phyloP scores from a whole-genome alignment of 2,329 filamentous ascomycete species.

The Diaporthe longicolla region DNA sequence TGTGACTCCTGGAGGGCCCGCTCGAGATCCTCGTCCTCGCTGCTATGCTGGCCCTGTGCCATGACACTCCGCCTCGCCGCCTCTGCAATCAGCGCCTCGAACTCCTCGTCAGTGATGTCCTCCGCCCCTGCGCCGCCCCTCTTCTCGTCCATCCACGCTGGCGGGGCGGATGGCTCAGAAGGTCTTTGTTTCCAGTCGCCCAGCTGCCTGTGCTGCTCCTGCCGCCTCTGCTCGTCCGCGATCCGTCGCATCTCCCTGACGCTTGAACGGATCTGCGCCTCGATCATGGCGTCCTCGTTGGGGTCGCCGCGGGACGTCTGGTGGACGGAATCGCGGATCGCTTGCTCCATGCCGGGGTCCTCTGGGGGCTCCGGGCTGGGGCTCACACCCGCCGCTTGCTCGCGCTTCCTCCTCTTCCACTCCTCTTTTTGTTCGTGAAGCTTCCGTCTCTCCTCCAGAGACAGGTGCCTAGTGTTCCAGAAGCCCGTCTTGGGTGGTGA shows the following conservation, averaged over 20 bases:
- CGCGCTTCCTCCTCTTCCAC: conserved; percentile 55
- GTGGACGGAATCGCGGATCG: conserved; percentile 77
- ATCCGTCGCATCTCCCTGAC: conserved; percentile 67
- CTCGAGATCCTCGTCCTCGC: conserved; percentile 55
- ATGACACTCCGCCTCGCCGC: conserved; percentile 68
- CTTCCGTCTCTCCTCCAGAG: conserved; percentile 66
- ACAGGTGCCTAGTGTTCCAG: conserved; percentile 62
- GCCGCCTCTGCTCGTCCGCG: conserved; percentile 43
- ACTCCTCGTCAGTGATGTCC: conserved; percentile 70
- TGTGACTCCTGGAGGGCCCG: conserved; percentile 59
- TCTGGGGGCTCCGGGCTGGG: conserved; percentile 47
- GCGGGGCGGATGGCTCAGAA: conserved; percentile 48
- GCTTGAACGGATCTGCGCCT: conserved; percentile 81
- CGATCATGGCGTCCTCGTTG: conserved; percentile 79
- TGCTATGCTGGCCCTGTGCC: conserved; percentile 42
- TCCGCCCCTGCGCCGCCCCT: conserved; percentile 51
- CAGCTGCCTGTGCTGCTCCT: conserved; percentile 27
- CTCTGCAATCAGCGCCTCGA: conserved; percentile 68
- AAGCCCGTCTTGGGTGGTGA: conserved; percentile 60
- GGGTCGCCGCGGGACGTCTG: conserved; percentile 79
- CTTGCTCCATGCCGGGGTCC: conserved; percentile 77
- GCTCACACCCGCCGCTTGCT: conserved; percentile 37
- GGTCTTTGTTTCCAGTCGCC: conserved; percentile 41
- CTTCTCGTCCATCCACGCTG: conserved; percentile 51
- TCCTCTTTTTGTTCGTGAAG: conserved; percentile 63